Evolutionary conservation across 208 protist species (phyloP), one percentile per base, ranked within the genome.

Genomic region (Leishmania turanica): DNA sequence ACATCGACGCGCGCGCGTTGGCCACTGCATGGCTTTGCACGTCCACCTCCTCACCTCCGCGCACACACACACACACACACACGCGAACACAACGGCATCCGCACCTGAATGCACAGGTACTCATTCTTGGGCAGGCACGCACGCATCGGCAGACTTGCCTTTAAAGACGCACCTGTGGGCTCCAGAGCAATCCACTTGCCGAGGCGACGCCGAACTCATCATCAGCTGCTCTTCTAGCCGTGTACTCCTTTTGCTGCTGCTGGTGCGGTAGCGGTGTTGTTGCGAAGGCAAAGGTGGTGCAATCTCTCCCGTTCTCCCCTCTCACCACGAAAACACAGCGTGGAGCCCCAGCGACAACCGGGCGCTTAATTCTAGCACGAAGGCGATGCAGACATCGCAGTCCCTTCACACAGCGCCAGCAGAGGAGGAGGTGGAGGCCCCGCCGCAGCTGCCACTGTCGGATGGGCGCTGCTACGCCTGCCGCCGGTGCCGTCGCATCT

Each of bases 361-460:
- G 8, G 42, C 31, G 8, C 24, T 45, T 73, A 51, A 37, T 73
- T 54, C 24, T 73, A 37, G 19, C 15, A 34, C 13, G 45, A 31
- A 21, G 5, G 37, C 56, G 2, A 77, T 77, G 74, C 74, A 66
- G 40, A 68, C 74, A 60, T 77, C 74, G 17, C 34, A 66, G n/a
- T 37, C 11, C 11, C 56, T 47, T 8, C 37, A 49, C 42, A 58
- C 74, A 3, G 37, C 74, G 17, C 54, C 56, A 24, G 56, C 75
- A 27, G 79, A 83, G 17, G 83, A 75, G 27, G 15, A 47, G 5
- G 79, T 87, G 51, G 93, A 96, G 85, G 75, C 84, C 21, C 87
- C 92, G 42, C 95, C 95, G 53, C 93, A 96, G 83, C 89, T 97
- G 15, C 95, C 95, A 8, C 80, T 92, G n/a, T 89, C 88, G 19